Base-by-base conservation (phyloP, 192 early-diverging fungal genomes). In the Endogone sp. region DNA sequence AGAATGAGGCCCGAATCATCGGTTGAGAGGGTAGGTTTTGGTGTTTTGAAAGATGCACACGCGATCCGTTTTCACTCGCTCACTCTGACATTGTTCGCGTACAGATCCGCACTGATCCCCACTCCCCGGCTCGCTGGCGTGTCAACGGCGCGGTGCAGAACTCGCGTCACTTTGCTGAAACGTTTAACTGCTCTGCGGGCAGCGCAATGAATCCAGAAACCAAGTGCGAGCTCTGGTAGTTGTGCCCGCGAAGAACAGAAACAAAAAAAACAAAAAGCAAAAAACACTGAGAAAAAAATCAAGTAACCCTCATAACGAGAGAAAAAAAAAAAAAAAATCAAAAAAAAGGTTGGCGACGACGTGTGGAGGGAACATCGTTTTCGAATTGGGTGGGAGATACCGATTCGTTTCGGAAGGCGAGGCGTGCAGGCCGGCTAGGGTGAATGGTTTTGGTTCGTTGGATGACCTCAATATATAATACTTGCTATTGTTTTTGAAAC, bases 91-190 rank as follows among this genome's bases (percentile, higher is more conserved):
- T 22, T 64, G 66, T 9, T 58, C 13, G 22, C 31, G 11, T 64
- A 3, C 71, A 83, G 81, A 55, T 92, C 8, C 62, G 81, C 16
- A 89, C 85, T 29, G 87, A 93, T 71, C 81, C 79, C 10, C 92
- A 93, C 66, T 81, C 89, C 0, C 90, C 90, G 16, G 67, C 79
- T 21, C 66, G 73, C 44, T 88, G 82, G 83, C 82, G 91, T 37
- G 90, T 92, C n/a, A 89, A 84, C 57, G 92, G 91, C 11, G 88
- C 83, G 9, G 72, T 91, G 2, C 72, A 77, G 28, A 92, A 95
- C 72, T 87, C 85, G 0, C 44, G 74, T 13, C 72, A 86, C 20
- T 95, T 95, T 82, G 73, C 85, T 22, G 70, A 91, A 49, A 84
- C 85, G 4, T 95, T 89, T 68, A 67, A 82, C 21, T 94, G 93